Evolutionary conservation across 371 early-diverging fungal species (phyloP).

Genomic region (Mucor circinelloides): DNA sequence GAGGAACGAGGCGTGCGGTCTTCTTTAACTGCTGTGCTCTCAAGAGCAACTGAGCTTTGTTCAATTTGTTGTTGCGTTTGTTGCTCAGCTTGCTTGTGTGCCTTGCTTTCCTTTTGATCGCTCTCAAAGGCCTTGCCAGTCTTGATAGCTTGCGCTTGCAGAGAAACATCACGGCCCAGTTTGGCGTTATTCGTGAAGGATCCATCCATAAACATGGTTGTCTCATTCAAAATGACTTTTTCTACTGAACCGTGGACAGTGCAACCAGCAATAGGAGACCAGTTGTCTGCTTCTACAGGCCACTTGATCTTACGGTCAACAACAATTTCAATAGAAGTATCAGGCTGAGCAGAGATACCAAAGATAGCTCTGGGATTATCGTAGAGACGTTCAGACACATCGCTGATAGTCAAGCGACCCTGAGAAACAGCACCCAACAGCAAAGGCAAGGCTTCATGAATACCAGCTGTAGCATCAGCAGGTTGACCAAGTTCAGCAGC

Average conservation of each 20-base stretch:
- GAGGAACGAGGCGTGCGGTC: constrained; percentile 12
- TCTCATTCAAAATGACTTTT: constrained; percentile 85
- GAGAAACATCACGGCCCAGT: constrained; percentile 59
- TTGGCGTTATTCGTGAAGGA: constrained; percentile 43
- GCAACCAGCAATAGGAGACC: constrained; percentile 54
- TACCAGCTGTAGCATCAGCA: constrained; percentile 57
- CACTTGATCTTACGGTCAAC: constrained; percentile 57
- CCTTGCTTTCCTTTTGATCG: constrained; percentile 6
- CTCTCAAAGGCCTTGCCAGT: neutral
- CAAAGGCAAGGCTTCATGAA: constrained; percentile 80
- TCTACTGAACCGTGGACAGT: constrained; percentile 67
- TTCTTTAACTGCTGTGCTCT: constrained; percentile 6
- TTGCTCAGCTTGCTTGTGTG: constrained; percentile 11
- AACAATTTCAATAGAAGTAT: constrained; percentile 89
- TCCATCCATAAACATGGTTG: constrained; percentile 87
- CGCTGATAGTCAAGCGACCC: constrained; percentile 79
- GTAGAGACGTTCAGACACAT: constrained; percentile 74
- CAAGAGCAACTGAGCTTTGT: neutral
- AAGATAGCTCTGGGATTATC: constrained; percentile 92
- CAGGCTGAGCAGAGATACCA: constrained; percentile 81
- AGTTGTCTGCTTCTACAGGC: constrained; percentile 36
- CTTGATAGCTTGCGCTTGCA: constrained; percentile 38
- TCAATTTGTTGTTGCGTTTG: constrained; percentile 6
- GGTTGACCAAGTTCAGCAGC: constrained; percentile 52
- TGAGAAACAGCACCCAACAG: constrained; percentile 83